phyloP scores from a whole-genome alignment of 108 stramenopile genomes.

The Nannochloropsis salina region DNA sequence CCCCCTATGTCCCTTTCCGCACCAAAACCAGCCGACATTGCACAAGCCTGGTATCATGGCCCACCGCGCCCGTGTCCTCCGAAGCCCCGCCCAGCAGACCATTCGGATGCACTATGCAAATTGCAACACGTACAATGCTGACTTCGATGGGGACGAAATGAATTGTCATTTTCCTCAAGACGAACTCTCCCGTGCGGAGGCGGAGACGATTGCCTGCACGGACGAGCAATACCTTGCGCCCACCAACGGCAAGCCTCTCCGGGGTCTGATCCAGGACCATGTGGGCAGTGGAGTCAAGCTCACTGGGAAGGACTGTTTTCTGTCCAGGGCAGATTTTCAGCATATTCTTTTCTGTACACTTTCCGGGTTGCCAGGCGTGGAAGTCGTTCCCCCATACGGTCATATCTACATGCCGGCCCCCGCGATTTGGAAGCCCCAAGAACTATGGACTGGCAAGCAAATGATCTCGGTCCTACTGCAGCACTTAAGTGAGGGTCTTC shows the following conservation, averaged over 20 bases:
- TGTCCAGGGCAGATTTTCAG: neutral
- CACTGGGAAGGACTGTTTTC: conserved; percentile 74
- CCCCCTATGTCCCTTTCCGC: neutral
- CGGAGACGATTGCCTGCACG: conserved; percentile 79
- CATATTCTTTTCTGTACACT: conserved; percentile 36
- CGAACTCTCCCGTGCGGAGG: conserved; percentile 82
- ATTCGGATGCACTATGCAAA: conserved; percentile 99
- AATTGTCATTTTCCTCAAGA: conserved; percentile 98
- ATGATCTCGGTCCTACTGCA: conserved; percentile 66
- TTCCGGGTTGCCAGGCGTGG: conserved; percentile 78
- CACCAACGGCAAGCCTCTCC: conserved; percentile 89
- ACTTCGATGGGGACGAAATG: conserved; percentile 99
- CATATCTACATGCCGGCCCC: conserved; percentile 83
- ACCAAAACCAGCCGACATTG: conserved; percentile 75
- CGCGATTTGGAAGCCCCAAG: conserved; percentile 80
- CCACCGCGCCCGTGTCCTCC: conserved; percentile 88
- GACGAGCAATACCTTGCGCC: conserved; percentile 87
- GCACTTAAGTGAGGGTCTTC: conserved; percentile 46
- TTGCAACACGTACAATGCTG: conserved; percentile 99
- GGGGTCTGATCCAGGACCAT: conserved; percentile 99
- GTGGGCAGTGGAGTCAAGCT: conserved; percentile 94
- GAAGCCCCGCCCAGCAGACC: conserved; percentile 74
- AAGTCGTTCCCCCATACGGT: conserved; percentile 64
- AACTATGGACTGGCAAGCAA: conserved; percentile 95
- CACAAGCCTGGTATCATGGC: conserved; percentile 99